Conservation (phyloP, 805 yeast species). For the Zygoascus bituminiphila region DNA sequence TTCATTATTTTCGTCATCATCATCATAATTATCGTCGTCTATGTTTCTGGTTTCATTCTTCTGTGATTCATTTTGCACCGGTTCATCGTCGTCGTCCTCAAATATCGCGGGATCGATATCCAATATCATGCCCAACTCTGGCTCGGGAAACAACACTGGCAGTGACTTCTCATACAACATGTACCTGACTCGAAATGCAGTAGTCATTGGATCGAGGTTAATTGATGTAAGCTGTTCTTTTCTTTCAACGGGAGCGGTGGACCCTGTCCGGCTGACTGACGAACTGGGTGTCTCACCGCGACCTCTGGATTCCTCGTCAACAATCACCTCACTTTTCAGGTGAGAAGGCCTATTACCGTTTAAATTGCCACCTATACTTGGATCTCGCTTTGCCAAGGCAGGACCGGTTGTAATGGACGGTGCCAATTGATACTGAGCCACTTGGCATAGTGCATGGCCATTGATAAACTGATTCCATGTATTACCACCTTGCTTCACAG, state of each 20-base stretch:
- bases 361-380: not conserved
- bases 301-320: not conserved
- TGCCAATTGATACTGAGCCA: constrained; percentile 5
- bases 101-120: constrained; percentile 21
- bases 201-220: constrained; percentile 26
- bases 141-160: constrained; percentile 22
- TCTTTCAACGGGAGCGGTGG: constrained; percentile 3
- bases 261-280: not conserved
- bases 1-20: constrained; percentile 32
- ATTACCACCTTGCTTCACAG: constrained; percentile 24
- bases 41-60: constrained; percentile 24
- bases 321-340: not conserved
- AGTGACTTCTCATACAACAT: constrained; percentile 33
- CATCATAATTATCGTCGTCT: constrained; percentile 33
- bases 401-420: not conserved
- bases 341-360: not conserved
- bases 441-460: constrained; percentile 23
- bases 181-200: constrained; percentile 33
- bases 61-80: constrained; percentile 7
- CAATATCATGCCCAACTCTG: constrained; percentile 9
- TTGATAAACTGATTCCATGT: constrained; percentile 28
- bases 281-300: constrained; percentile 1
- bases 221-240: constrained; percentile 4
- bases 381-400: not conserved
- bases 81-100: constrained; percentile 15